These are phyloP conservation scores for Globisporangium spiculum DNA, from an alignment of 352 stramenopile species.

Conservation along the genomic window DNA sequence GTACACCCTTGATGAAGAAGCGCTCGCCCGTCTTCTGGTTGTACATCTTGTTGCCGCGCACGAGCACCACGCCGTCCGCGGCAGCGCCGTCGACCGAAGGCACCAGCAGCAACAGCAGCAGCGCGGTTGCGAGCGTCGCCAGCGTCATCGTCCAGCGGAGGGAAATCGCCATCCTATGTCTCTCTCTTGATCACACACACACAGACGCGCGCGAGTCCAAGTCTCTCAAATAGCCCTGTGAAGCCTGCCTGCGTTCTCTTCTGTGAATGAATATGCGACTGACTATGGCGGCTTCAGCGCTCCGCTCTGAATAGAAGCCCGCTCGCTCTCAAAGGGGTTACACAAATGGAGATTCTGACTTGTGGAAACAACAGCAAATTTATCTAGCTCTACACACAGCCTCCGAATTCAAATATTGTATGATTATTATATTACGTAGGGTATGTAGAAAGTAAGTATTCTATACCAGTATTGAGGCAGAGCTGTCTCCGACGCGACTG, in stretches of 20 bases:
- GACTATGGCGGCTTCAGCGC: not conserved
- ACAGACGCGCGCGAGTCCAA: not conserved
- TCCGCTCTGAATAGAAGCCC: not conserved
- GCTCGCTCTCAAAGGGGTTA: not conserved
- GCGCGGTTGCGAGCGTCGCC: conserved; percentile 2
- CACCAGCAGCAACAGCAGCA: conserved; percentile 14
- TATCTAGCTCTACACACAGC: not conserved
- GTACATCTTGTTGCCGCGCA: conserved; percentile 88
- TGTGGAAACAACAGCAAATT: not conserved
- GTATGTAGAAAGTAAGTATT: not conserved
- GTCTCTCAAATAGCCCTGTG: not conserved
- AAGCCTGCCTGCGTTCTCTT: not conserved
- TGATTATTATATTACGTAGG: not conserved
- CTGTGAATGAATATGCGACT: not conserved
- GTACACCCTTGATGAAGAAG: conserved; percentile 86
- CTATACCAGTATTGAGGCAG: not conserved
- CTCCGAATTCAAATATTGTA: not conserved
- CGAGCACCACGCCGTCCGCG: conserved; percentile 56
- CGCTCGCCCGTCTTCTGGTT: conserved; percentile 76
- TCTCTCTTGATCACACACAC: not conserved
- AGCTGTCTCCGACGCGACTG: not conserved
- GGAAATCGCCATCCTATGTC: conserved; percentile 6
- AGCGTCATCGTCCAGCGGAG: not conserved
- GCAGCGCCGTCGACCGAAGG: conserved; percentile 16
- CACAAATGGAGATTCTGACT: not conserved